phyloP scores from a whole-genome alignment of 768 basidiomycete species.

The Hydnum rufescens region DNA sequence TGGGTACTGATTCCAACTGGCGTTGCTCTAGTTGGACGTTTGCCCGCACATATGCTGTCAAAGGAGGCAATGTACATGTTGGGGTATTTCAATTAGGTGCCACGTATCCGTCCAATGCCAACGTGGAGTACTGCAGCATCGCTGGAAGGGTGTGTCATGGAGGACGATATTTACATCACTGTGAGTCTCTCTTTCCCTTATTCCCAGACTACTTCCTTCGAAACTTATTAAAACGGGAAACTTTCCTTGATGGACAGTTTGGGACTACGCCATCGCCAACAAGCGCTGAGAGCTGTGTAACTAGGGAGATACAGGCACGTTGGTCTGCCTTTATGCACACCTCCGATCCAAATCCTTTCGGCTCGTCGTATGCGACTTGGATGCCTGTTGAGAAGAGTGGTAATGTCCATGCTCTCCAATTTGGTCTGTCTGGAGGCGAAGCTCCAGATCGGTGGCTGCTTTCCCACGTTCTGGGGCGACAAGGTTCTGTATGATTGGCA shows the following conservation, averaged over 20 bases:
- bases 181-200: not conserved
- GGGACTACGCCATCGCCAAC: conserved; percentile 40
- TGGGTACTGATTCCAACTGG: conserved; percentile 55
- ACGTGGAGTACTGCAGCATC: conserved; percentile 24
- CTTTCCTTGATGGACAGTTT: conserved; percentile 16
- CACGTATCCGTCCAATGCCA: conserved; percentile 31
- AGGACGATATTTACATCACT: not conserved
- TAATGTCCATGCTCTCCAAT: no score
- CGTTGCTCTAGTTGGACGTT: conserved; percentile 54
- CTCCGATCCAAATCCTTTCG: conserved; percentile 42
- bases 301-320: conserved; percentile 44
- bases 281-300: conserved; percentile 35
- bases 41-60: conserved; percentile 40
- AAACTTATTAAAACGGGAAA: no score
- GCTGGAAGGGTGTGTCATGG: conserved; percentile 47
- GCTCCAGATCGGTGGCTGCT: no score
- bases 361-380: no score
- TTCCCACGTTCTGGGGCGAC: no score
- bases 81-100: conserved; percentile 45
- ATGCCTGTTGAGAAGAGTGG: no score
- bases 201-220: no score
- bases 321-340: conserved; percentile 45
- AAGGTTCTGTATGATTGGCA: no score
- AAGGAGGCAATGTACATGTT: conserved; percentile 48
- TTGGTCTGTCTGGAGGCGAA: no score